Base-by-base conservation (phyloP, 768 basidiomycete species). In the Auricularia cornea region DNA sequence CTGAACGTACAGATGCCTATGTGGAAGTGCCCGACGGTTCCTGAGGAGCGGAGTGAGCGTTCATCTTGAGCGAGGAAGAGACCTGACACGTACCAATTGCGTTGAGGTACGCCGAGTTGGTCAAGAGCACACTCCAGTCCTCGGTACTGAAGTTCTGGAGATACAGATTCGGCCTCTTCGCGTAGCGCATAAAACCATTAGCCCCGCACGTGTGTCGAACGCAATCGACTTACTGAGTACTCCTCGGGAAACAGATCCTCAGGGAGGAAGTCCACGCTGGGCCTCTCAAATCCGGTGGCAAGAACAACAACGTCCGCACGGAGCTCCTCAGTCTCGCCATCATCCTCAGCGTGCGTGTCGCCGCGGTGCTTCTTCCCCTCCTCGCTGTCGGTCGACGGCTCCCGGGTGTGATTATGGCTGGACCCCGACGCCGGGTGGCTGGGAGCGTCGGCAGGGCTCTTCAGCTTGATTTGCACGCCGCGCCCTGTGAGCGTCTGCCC, bases 101-200 rank as follows among this genome's bases (percentile, higher is more conserved):
- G 65, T 80, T 81, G 65, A 75, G 69, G 65, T 82, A 83, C 12
- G 80, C 68, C 6, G 80, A 81, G 66, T 84, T 85, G 3, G 82
- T 83, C 70, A 78, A 69, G 31, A 83, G 71, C 1, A 83, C 68
- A 2, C 77, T 77, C 80, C 81, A 83, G 69, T 84, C 81, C 66
- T 82, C 80, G 0, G 79, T 79, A 23, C 77, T 75, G 72, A 85
- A 84, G 68, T 81, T 84, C 64, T 84, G 82, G 18, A 83, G 73
- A 65, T 84, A 84, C 59, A 83, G 65, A 60, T 81, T 75, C 20
- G 83, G 82, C 26, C 80, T 74, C 74, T 79, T 64, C 31, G 12
- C 20, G n/a, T n/a, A n/a, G n/a, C n/a, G n/a, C n/a, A n/a, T n/a
- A n/a, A 62, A 59, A 12, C 2, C n/a, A 32, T 62, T 23, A 62